Conservation (phyloP, 306 rosid genomes). For the Rosa chinensis region DNA sequence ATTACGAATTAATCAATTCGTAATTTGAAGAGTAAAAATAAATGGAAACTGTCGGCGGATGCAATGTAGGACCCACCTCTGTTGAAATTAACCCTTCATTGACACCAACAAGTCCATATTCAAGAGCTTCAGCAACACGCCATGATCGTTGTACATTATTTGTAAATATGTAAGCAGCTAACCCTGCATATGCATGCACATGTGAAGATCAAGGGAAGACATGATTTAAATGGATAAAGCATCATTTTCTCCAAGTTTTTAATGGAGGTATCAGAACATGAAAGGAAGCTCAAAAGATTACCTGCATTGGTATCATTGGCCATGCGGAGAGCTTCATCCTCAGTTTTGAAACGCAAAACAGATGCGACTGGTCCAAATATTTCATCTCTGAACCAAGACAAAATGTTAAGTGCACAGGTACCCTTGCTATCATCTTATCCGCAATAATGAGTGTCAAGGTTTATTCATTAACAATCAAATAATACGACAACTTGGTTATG, state of each 20-base stretch:
- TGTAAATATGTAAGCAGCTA: conserved; percentile 91
- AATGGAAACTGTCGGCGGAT: background rate
- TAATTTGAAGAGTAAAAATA: background rate
- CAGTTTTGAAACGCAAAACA: conserved; percentile 78
- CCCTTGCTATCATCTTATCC: background rate
- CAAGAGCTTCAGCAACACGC: conserved; percentile 98
- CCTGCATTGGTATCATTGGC: conserved; percentile 94
- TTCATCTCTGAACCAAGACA: conserved; percentile 68
- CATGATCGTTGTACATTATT: conserved; percentile 85
- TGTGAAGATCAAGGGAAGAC: background rate
- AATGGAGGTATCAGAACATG: conserved; percentile 17
- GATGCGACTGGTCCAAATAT: conserved; percentile 97
- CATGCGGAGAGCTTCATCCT: conserved; percentile 79
- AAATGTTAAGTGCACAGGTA: conserved; percentile 24
- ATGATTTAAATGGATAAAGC: background rate
- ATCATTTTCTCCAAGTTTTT: background rate
- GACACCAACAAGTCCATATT: conserved; percentile 88
- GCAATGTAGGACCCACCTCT: conserved; percentile 59
- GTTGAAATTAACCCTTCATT: conserved; percentile 95
- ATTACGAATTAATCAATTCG: conserved; percentile 9
- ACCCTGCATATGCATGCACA: conserved; percentile 45
- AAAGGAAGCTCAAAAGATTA: conserved; percentile 32
- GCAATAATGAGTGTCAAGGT: background rate
- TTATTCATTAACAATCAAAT: background rate
- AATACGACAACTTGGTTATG: background rate